Percentiles rank a stretch among this genome's conserved stretches.
Evolutionary conservation across 805 yeast species (phyloP).

Genomic region (Zygoascus flipseniorum): DNA sequence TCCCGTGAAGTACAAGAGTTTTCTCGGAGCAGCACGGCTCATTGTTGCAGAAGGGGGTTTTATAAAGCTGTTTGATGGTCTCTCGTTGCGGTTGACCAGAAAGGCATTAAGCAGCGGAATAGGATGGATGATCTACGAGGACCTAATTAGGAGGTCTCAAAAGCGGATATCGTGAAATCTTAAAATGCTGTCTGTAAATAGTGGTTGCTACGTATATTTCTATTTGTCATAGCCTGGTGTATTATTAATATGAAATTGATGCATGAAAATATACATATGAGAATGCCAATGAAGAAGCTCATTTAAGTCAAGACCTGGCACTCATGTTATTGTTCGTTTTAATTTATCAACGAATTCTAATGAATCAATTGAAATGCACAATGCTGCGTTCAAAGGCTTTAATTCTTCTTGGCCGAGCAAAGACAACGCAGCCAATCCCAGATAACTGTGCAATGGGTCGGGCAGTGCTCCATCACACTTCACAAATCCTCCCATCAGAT

Average conservation of each 20-base stretch:
- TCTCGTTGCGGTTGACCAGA: slow-evolving; percentile 69
- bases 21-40: slow-evolving; percentile 31
- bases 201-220: too few relatives aligned
- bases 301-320: too few relatives aligned
- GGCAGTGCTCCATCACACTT: slow-evolving; percentile 49
- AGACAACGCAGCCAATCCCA: slow-evolving; percentile 44
- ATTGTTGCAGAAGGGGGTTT: slow-evolving; percentile 41
- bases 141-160: slow-evolving; percentile 40
- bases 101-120: slow-evolving; percentile 91
- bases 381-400: slow-evolving; percentile 23
- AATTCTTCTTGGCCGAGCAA: slow-evolving; percentile 20
- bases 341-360: slow-evolving; percentile 3
- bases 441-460: slow-evolving; percentile 55
- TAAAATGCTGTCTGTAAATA: too few relatives aligned
- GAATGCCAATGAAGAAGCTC: too few relatives aligned
- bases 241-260: too few relatives aligned
- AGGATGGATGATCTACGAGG: slow-evolving; percentile 96
- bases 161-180: not conserved
- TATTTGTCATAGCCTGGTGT: too few relatives aligned
- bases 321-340: too few relatives aligned
- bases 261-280: too few relatives aligned
- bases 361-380: slow-evolving; percentile 24
- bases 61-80: slow-evolving; percentile 67
- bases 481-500: slow-evolving; percentile 65
- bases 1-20: slow-evolving; percentile 38